Base-by-base conservation (phyloP, 352 stramenopile species). In the Pythium sp. region DNA sequence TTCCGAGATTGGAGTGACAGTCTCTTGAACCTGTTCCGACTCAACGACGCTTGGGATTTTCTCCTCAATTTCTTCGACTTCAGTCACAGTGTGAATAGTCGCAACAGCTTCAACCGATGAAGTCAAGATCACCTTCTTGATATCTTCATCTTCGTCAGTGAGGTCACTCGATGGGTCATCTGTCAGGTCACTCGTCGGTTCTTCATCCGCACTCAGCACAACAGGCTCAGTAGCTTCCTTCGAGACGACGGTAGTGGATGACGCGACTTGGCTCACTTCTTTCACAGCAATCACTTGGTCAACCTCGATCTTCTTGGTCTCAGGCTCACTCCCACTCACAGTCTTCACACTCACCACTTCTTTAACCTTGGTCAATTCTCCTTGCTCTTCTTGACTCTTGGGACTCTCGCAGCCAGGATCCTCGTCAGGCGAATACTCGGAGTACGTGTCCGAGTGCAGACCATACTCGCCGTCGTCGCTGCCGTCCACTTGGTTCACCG, bases 401-500 rank as follows among this genome's bases (percentile, higher is more conserved):
- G 54, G 54, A 58, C 57, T 63, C 32, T 47, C 57, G 15, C 57
- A 63, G 34, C 57, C 34, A 24, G 57, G 57, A 20, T 47, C 34
- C 6, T 63, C 57, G 20, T 63, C 57, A 12, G 57, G 57, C 1
- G 57, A 63, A 36, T 53, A 63, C 34, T 63, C 57, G 26, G 57
- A 63, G 57, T 53, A 47, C 4, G 57, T 63, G 57, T 63, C 34
- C 22, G 57, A 63, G 57, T 63, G 57, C 22, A 38, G 14, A 26
- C 18, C 34, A 22, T 41, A 58, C 24, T 58, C 24, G 3, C 26
- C 24, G 28, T 30, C 58, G 22, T 63, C 34, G n/a, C 14, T 36
- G 53, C 53, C 26, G 53, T 38, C 54, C 4, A 36, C 28, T 18
- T 38, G 36, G n/a, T 63, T 46, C 15, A 30, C 26, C 28, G 46